These are phyloP conservation scores for Macrophomina tecta DNA, from an alignment of 2,329 filamentous ascomycete species.

Conservation along the genomic window DNA sequence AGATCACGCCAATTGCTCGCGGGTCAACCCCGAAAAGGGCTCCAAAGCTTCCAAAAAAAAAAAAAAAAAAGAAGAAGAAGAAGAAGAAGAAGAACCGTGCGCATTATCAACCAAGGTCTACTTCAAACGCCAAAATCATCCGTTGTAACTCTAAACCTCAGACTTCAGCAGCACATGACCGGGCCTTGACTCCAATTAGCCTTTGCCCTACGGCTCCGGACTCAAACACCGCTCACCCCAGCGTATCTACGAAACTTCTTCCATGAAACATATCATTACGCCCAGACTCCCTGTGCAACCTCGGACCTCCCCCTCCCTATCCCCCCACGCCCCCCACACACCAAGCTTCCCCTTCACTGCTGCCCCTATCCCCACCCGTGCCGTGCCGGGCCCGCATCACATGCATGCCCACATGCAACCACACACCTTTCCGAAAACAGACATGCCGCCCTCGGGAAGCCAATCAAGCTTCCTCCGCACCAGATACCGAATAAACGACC, in stretches of 20 bases:
- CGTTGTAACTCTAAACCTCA: not conserved
- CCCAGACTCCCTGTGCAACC: not conserved
- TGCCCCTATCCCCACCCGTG: not conserved
- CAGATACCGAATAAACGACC: not conserved
- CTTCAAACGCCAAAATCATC: not conserved
- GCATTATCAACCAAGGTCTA: not conserved
- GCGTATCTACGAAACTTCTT: not conserved
- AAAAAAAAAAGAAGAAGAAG: too few species aligned
- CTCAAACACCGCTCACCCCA: not conserved
- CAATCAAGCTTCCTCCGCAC: not conserved
- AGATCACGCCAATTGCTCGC: not conserved
- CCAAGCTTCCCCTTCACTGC: not conserved
- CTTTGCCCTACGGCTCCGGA: not conserved
- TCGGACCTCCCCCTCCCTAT: not conserved
- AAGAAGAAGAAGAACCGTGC: too few species aligned
- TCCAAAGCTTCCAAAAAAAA: not conserved
- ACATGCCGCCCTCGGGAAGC: not conserved
- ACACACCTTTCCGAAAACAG: not conserved
- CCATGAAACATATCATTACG: not conserved
- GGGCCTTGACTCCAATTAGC: not conserved
- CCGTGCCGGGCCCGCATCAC: conserved; percentile 23
- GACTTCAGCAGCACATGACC: not conserved
- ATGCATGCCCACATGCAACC: conserved; percentile 11
- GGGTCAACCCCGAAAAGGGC: not conserved
- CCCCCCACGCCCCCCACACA: not conserved